Evolutionary conservation across 176 grass and related monocot species (phyloP).

Genomic region (Musa troglodytarum): DNA sequence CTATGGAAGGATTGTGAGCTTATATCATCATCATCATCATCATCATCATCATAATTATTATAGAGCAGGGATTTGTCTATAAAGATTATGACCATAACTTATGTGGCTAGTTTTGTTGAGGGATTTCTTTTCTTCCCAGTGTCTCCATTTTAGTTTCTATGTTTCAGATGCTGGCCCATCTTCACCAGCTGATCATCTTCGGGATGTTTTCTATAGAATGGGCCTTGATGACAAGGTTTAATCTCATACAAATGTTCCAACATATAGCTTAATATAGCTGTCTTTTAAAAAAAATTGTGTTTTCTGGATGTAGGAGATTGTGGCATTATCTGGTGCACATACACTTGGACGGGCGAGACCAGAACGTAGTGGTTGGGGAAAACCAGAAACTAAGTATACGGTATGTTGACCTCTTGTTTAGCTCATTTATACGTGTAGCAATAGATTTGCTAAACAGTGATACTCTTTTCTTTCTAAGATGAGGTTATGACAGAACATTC

Average conservation of each 20-base stretch:
- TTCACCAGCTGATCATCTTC: constrained; percentile 77
- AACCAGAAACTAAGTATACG: constrained; percentile 94
- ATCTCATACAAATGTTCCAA: constrained; percentile 20
- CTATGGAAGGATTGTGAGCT: too few species aligned
- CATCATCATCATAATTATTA: too few species aligned
- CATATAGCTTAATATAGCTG: background rate
- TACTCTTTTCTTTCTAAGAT: too few species aligned
- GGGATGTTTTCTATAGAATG: constrained; percentile 97
- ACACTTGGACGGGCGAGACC: constrained; percentile 86
- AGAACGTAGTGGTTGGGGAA: constrained; percentile 95
- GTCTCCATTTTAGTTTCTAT: constrained; percentile 11
- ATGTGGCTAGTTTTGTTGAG: too few species aligned
- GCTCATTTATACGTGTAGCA: background rate
- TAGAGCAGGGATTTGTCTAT: too few species aligned
- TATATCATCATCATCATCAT: too few species aligned
- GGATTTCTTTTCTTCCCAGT: too few species aligned
- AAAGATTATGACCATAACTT: too few species aligned
- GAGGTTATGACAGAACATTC: too few species aligned
- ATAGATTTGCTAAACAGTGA: too few species aligned
- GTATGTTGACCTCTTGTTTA: constrained; percentile 49
- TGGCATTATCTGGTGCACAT: constrained; percentile 93
- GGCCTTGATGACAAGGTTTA: constrained; percentile 83
- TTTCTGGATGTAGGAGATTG: constrained; percentile 65
- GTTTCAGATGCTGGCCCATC: constrained; percentile 69
- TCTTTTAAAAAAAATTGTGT: background rate